Base-by-base conservation (phyloP, 176 grass and related monocot genomes). In the Pontederia paniculata region DNA sequence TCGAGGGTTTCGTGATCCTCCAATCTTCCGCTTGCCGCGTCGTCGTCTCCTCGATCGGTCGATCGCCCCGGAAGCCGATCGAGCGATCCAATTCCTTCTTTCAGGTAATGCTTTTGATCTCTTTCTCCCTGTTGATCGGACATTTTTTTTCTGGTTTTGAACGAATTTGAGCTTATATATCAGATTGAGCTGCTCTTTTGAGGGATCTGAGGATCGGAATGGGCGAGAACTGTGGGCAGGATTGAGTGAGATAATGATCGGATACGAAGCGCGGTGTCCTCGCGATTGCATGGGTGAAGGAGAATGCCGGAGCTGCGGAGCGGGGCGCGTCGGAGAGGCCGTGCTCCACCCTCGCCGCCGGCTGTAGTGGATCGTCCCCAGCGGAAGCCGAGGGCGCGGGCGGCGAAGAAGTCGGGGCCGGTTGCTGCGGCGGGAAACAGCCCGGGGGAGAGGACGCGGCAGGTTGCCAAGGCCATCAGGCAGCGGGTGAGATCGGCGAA, bases 331-430 rank as follows among this genome's bases (percentile, higher is more conserved):
- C 67, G 54, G 25, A 17, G 57, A 59, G 57, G 57, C 31, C 56
- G 46, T 72, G 47, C 57, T 72, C 69, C 48, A 48, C 65, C 23
- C 37, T 63, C 68, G 41, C 71, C 76, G 14, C 42, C 58, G 9
- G 58, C 28, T 31, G 56, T 28, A 6, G 64, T 67, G 53, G 64
- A 42, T 54, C 64, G 64, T 43, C 50, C 50, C 17, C 10, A 21
- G 64, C 48, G 64, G 31, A 67, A 54, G 23, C 76, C 66, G 19
- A 84, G 55, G 50, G 77, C 52, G 62, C 77, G 86, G 16, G 74
- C 21, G 4, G 14, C 67, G 53, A 19, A 52, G 57, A 58, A 58
- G 18, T 37, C 18, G 11, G 56, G 8, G 17, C 77, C 70, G 66
- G 69, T 68, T 10, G 70, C 41, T 16, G 58, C 50, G 12, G 71